Evolutionary conservation across 2,329 filamentous ascomycete species (phyloP).

Genomic region (Trichophyton benhamiae): DNA sequence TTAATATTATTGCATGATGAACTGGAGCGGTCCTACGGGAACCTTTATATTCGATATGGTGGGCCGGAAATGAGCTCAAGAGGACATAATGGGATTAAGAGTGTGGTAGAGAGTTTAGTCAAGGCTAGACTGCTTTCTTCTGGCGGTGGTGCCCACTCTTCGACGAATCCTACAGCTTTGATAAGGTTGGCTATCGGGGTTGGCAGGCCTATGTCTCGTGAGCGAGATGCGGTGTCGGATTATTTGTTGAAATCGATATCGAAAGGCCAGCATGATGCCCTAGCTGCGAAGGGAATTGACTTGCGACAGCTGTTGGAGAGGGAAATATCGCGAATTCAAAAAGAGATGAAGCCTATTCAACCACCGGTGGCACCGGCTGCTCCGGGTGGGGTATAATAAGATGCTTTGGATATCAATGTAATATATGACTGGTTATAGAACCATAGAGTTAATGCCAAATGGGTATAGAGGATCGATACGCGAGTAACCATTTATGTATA

Average conservation of each 20-base stretch:
- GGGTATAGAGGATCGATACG: neutral
- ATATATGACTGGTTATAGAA: neutral
- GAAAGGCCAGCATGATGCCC: slow-evolving; percentile 35
- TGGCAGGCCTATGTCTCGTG: slow-evolving; percentile 62
- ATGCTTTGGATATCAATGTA: neutral
- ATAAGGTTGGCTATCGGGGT: slow-evolving; percentile 70
- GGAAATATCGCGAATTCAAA: slow-evolving; percentile 9
- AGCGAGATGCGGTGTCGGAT: slow-evolving; percentile 53
- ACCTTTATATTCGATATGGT: slow-evolving; percentile 53
- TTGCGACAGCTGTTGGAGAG: slow-evolving; percentile 40
- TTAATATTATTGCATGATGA: slow-evolving; percentile 84
- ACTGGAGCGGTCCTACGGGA: slow-evolving; percentile 59
- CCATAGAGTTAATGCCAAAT: neutral
- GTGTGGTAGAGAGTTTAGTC: slow-evolving; percentile 46
- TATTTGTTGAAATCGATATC: slow-evolving; percentile 67
- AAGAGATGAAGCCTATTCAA: neutral
- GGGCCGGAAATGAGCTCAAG: slow-evolving; percentile 44
- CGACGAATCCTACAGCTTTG: slow-evolving; percentile 27
- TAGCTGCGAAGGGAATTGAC: slow-evolving; percentile 39
- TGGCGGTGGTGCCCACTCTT: slow-evolving; percentile 38
- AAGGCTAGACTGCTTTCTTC: slow-evolving; percentile 21
- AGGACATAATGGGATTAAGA: slow-evolving; percentile 66
- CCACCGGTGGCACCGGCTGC: neutral
- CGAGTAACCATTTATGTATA: slow-evolving; percentile 1
- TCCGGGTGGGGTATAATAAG: neutral